A percentile compares a stretch with the other conserved stretches of the same genome.
Conservation (phyloP, 2,329 filamentous ascomycete genomes). For the Microsporum audouinii region DNA sequence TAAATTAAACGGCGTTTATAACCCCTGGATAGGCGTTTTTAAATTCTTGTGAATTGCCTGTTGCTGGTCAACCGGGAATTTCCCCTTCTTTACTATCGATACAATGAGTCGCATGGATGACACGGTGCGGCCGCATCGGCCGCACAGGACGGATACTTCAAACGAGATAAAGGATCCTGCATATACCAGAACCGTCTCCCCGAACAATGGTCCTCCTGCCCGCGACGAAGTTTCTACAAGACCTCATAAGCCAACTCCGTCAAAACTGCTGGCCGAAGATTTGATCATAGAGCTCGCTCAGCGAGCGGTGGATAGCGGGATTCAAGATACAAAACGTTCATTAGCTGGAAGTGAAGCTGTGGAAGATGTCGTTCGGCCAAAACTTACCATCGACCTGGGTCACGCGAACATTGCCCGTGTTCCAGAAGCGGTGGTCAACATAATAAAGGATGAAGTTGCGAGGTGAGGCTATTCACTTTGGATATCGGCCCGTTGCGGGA, state of each 20-base stretch:
- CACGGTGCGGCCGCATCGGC: slow-evolving; percentile 24
- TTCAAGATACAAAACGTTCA: slow-evolving; percentile 38
- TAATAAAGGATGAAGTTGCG: slow-evolving; percentile 44
- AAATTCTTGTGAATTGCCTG: slow-evolving; percentile 5
- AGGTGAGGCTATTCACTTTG: slow-evolving; percentile 26
- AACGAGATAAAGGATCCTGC: slow-evolving; percentile 27
- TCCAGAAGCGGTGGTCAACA: slow-evolving; percentile 40
- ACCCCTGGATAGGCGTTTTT: neutral
- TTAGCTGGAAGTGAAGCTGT: slow-evolving; percentile 37
- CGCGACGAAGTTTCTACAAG: slow-evolving; percentile 23
- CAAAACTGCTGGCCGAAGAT: slow-evolving; percentile 30
- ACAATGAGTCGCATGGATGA: slow-evolving; percentile 31
- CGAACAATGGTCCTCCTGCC: slow-evolving; percentile 20
- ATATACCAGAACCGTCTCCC: slow-evolving; percentile 18
- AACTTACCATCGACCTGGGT: slow-evolving; percentile 42
- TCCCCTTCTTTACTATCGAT: slow-evolving; percentile 19
- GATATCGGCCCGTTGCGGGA: neutral
- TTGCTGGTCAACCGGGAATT: slow-evolving; percentile 7
- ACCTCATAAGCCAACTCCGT: slow-evolving; percentile 18
- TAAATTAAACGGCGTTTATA: neutral
- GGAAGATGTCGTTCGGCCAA: slow-evolving; percentile 37
- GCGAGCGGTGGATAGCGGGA: slow-evolving; percentile 36
- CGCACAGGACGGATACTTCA: slow-evolving; percentile 21
- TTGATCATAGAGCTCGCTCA: slow-evolving; percentile 37
- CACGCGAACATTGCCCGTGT: slow-evolving; percentile 39